Base-by-base conservation (phyloP, 176 grass and related monocot genomes). In the Canna indica region DNA sequence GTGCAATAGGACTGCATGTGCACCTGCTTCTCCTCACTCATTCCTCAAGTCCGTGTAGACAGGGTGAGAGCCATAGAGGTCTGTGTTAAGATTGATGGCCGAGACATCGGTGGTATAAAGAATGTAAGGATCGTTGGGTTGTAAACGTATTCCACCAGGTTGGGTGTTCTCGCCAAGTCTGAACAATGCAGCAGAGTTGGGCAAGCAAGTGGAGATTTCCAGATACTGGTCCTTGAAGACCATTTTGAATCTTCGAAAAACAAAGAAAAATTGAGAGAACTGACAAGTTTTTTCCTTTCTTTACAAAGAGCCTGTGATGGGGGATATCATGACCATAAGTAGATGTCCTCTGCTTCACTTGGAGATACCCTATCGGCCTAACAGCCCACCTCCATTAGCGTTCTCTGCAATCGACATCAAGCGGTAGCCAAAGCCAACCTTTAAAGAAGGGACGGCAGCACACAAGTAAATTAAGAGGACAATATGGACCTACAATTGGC, bases 161-260 rank as follows among this genome's bases (percentile, higher is more conserved):
- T 96, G 88, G 42, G 93, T 96, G 80, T 59, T 96, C 85, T 96
- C 93, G 67, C 86, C 93, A 24, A 96, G 86, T 0, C 93, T 88
- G 70, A 91, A 96, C 3, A 96, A 75, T 4, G 93, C 77, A 20
- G 88, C 88, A 46, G 78, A 70, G n/a, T 33, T 52, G 4, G 93
- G 93, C 33, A 96, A 69, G 4, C 42, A 41, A 28, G 93, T 91
- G 7, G 93, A 80, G 35, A 83, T 72, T 78, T 96, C 86, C 6
- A 96, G 77, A 75, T 91, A 96, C 75, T 96, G 93, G 75, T 96
- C 88, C 83, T 96, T 96, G 79, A 96, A 96, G 62, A 96, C 83
- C 59, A 96, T 5, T 47, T 47, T 7, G n/a, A n/a, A n/a, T n/a
- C n/a, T n/a, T n/a, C n/a, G n/a, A n/a, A n/a, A n/a, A n/a, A n/a